Base-by-base conservation (phyloP, 306 rosid species). In the Acmispon strigosus region DNA sequence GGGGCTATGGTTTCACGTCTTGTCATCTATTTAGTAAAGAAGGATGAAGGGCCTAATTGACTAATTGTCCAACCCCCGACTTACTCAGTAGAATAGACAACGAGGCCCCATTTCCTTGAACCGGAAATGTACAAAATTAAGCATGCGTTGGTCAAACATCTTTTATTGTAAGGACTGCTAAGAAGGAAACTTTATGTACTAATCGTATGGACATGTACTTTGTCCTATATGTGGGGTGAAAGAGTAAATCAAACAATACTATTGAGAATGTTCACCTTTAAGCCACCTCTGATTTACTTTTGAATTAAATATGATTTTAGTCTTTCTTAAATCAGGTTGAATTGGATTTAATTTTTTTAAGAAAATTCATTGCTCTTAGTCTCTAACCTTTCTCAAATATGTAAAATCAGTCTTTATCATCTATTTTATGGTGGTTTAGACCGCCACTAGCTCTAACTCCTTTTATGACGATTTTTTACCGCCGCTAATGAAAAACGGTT, bases 71-170 rank as follows among this genome's bases (percentile, higher is more conserved):
- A 69, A 55, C 42, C 14, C 42, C 24, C 29, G 24, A 74, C 61
- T 61, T 47, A 42, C 19, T 51, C 44, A 4, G 29, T 60, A 63
- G 77, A 78, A 39, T 60, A 63, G 77, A 78, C 67, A 74, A 43
- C n/a, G 78, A 42, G 80, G 79, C 10, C 71, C 86, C 86, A 77
- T 36, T 61, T 77, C 39, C 64, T 22, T 56, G 69, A 19, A 52
- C 70, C 68, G 44, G 44, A 62, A 73, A 24, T 53, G 52, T 45
- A 66, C 79, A 72, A 76, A 66, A 77, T 27, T 69, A 73, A 52
- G 69, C 74, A 51, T 73, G 70, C 70, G 37, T 73, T 61, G 77
- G 39, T 73, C 44, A 51, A 18, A 66, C 14, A 49, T 53, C 47
- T 24, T 72, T 52, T 47, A 50, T 70, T 50, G 70, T 24, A 63